Evolutionary conservation across 345 rosid genomes (phyloP), one percentile per base, ranked within the genome.

Genomic region (Salix dunnii): DNA sequence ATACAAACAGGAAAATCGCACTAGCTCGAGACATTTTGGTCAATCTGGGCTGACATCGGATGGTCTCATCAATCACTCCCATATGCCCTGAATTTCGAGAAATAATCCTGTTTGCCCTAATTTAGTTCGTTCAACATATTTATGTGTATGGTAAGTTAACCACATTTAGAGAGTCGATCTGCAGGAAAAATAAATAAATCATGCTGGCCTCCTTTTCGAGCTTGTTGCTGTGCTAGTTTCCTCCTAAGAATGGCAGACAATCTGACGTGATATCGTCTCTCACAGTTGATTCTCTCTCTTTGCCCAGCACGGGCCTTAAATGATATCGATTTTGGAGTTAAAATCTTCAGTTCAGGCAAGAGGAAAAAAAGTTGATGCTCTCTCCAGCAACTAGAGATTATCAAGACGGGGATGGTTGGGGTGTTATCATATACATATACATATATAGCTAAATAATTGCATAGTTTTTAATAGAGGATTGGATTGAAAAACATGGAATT

Each of bases 401-500:
- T 43, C 49, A 43, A 43, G 49, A 1, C 13, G 49, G 13, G 49
- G 49, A 33, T 33, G 35, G 35, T 33, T 33, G 35, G 35, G 4
- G 35, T 33, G 5, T 33, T 33, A 33, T 33, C 5, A 33, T 33
- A 33, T 31, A 31, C 4, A 31, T 31, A 31, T 31, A 31, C 4
- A 31, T 33, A 33, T 33, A 5, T 33, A 4, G 5, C 35, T 33
- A 33, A 6, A 33, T 33, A 33, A 33, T 33, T 33, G 4, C 36
- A 33, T 33, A 40, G 12, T 6, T 38, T 38, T 38, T 7, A 38
- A 38, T 7, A 1, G 10, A 38, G 9, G 11, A 38, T 38, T 38
- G 13, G 2, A 2, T 40, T 40, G 3, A 10, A 40, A 40, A 0
- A 40, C 0, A 2, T 0, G 0, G 43, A 0, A 40, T 0, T 40